A percentile compares a stretch with the other conserved stretches of the same genome.
These are phyloP conservation scores for Phytopythium aichiense DNA, from an alignment of 352 stramenopile species.

Conservation along the genomic window DNA sequence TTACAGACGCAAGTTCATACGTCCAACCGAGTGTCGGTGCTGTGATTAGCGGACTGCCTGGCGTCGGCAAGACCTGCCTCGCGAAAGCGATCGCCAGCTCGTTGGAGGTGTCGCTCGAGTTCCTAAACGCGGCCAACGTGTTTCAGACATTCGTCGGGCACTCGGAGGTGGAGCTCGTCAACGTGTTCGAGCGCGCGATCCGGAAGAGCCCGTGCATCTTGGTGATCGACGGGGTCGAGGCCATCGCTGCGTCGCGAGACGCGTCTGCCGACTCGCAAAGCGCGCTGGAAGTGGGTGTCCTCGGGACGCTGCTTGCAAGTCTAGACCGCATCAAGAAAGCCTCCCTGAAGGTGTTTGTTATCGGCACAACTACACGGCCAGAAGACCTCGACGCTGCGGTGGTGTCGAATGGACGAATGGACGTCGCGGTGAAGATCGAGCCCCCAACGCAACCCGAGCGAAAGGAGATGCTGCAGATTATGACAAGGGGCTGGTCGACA, in stretches of 20 bases:
- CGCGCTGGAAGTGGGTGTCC: constrained; percentile 67
- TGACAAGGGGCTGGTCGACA: constrained; percentile 82
- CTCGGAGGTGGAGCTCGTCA: constrained; percentile 68
- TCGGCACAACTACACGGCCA: constrained; percentile 73
- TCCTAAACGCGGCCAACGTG: constrained; percentile 88
- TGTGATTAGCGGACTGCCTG: constrained; percentile 64
- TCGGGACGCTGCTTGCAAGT: constrained; percentile 81
- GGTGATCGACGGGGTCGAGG: constrained; percentile 91
- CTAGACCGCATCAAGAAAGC: constrained; percentile 68
- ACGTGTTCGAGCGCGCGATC: constrained; percentile 48
- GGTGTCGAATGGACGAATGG: constrained; percentile 94
- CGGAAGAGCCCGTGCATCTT: constrained; percentile 58
- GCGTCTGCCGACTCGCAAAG: constrained; percentile 48
- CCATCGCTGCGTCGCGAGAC: constrained; percentile 68
- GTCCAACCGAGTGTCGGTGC: constrained; percentile 39
- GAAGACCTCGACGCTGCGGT: constrained; percentile 90
- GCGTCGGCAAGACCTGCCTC: constrained; percentile 68
- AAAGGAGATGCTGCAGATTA: constrained; percentile 89
- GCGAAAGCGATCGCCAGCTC: constrained; percentile 35
- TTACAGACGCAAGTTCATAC: not conserved
- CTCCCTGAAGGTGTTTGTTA: constrained; percentile 47
- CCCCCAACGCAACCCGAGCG: constrained; percentile 91
- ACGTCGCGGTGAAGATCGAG: constrained; percentile 94
- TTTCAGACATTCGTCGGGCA: constrained; percentile 94
- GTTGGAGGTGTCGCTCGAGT: constrained; percentile 36